A percentile compares a stretch with the other conserved stretches of the same genome.
Conservation (phyloP, 2,329 filamentous ascomycete species). For the Trichoderma sp. region DNA sequence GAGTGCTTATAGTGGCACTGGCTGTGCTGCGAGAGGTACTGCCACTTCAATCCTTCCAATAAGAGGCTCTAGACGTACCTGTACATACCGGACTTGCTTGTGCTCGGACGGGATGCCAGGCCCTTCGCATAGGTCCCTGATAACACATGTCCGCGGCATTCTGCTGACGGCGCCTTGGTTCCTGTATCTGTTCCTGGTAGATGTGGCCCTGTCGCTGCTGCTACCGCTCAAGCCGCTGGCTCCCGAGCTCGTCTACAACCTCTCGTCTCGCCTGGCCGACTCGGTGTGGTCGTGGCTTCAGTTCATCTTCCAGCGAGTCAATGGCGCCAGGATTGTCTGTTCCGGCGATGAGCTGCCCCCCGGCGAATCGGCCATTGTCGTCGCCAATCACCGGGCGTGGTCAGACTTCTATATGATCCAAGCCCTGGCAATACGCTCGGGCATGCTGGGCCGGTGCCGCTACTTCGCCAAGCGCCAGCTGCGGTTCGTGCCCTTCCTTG, state of each 20-base stretch:
- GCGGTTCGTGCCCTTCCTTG: slow-evolving; percentile 57
- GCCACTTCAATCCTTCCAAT: neutral
- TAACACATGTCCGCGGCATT: slow-evolving; percentile 43
- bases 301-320: slow-evolving; percentile 52
- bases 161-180: slow-evolving; percentile 51
- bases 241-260: slow-evolving; percentile 51
- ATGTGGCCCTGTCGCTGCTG: slow-evolving; percentile 49
- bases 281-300: slow-evolving; percentile 59
- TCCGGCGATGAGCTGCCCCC: slow-evolving; percentile 51
- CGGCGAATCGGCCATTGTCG: slow-evolving; percentile 59
- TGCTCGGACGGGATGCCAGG: slow-evolving; percentile 6
- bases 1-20: neutral
- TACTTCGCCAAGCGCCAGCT: slow-evolving; percentile 63
- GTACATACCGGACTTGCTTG: neutral
- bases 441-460: slow-evolving; percentile 60
- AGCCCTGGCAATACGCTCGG: slow-evolving; percentile 49
- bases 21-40: neutral
- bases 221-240: slow-evolving; percentile 47
- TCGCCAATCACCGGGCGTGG: slow-evolving; percentile 61
- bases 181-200: slow-evolving; percentile 50
- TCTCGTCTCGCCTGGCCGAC: slow-evolving; percentile 54
- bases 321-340: slow-evolving; percentile 52
- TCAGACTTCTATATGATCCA: slow-evolving; percentile 65
- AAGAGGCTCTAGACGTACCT: neutral
- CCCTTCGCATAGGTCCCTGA: slow-evolving; percentile 25